Percentiles rank a stretch among this genome's conserved stretches.
Evolutionary conservation across 2,329 filamentous ascomycete species (phyloP).

Genomic region (Colletotrichum aenigma): DNA sequence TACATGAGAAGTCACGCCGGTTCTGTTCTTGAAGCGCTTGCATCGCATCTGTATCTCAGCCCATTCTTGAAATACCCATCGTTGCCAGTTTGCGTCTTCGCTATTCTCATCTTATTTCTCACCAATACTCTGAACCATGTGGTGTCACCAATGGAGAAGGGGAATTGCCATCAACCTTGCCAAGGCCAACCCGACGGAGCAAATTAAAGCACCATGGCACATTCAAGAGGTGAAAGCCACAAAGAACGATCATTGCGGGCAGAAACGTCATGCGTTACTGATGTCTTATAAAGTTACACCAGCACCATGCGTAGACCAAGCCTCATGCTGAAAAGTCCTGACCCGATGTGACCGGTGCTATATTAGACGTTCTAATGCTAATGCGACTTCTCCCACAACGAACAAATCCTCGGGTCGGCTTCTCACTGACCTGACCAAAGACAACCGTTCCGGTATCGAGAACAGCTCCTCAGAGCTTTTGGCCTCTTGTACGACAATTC

Average conservation of each 20-base stretch:
- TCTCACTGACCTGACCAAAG: background rate
- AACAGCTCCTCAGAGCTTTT: background rate
- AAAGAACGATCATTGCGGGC: too few species aligned
- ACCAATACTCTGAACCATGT: rapidly evolving
- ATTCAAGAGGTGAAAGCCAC: background rate
- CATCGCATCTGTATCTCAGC: background rate
- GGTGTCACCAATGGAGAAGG: background rate
- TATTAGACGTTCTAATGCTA: rapidly evolving
- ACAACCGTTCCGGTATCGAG: background rate
- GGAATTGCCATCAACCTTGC: rapidly evolving
- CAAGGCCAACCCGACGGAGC: rapidly evolving
- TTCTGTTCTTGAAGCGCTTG: background rate
- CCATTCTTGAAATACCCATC: background rate
- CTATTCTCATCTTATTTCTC: background rate
- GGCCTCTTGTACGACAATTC: background rate
- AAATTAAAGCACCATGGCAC: background rate
- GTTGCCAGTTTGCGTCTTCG: background rate
- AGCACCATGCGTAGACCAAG: background rate
- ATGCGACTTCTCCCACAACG: background rate
- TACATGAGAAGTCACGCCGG: background rate
- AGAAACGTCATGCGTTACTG: background rate
- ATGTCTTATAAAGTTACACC: background rate
- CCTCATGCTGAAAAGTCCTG: background rate
- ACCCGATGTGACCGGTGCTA: background rate
- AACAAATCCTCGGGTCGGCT: background rate